phyloP scores from a whole-genome alignment of 257 asterid genomes.

The Solanum tarapatanum region DNA sequence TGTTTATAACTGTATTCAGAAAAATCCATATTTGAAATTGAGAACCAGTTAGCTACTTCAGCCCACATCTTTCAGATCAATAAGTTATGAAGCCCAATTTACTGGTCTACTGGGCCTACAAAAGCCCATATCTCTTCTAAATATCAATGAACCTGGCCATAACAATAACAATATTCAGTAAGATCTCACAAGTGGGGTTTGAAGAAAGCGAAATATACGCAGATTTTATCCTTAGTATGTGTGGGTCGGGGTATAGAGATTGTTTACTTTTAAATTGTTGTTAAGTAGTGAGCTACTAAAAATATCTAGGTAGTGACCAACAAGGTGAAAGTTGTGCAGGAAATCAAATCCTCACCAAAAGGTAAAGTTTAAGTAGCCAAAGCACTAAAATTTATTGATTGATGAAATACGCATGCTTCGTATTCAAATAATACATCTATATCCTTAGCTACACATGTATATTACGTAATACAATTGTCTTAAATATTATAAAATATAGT shows the following conservation, averaged over 20 bases:
- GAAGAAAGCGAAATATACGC: fast-evolving
- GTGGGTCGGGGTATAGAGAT: not conserved
- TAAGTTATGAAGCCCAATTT: not conserved
- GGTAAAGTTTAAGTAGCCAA: not conserved
- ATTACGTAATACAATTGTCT: not conserved
- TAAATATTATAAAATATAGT: not conserved
- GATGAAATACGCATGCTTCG: not conserved
- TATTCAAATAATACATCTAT: not conserved
- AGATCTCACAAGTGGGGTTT: not conserved
- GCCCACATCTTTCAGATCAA: not conserved
- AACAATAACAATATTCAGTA: not conserved
- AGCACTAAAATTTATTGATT: not conserved
- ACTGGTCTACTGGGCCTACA: not conserved
- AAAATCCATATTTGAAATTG: not conserved
- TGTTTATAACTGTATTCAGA: not conserved
- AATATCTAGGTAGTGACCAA: not conserved
- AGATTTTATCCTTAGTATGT: not conserved
- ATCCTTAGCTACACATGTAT: not conserved
- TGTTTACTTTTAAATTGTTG: not conserved
- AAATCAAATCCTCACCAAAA: not conserved
- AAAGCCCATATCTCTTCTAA: not conserved
- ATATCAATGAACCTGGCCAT: not conserved
- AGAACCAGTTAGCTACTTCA: not conserved
- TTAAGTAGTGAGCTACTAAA: not conserved
- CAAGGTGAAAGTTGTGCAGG: not conserved